Conservation (phyloP, 2,329 filamentous ascomycete species). For the Hymenoscyphus salicellus region DNA sequence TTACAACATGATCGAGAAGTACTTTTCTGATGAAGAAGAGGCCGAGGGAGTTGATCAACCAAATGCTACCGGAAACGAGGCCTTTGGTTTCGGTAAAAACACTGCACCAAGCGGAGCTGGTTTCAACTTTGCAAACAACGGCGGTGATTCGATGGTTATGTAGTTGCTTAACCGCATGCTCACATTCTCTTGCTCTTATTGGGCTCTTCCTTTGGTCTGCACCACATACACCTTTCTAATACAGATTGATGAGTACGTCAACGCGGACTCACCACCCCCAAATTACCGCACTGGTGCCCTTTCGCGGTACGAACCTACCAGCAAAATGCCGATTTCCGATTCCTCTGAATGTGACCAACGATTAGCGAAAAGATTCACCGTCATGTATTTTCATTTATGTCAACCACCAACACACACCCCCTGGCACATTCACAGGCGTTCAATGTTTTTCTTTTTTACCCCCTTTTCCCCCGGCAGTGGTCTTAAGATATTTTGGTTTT, state of each 20-base stretch:
- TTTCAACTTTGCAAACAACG: conserved; percentile 89
- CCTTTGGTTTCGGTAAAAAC: conserved; percentile 76
- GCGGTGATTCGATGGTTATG: conserved; percentile 72
- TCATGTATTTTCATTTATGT: conserved; percentile 37
- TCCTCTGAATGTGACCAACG: conserved; percentile 35
- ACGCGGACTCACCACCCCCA: conserved; percentile 12
- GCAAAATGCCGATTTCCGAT: conserved; percentile 23
- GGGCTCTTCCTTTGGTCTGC: conserved; percentile 18
- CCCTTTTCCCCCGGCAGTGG: conserved; percentile 21
- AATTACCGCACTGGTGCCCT: conserved; percentile 12
- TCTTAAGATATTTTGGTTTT: conserved; percentile 21
- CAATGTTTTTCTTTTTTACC: neutral
- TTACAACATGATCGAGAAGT: conserved; percentile 99
- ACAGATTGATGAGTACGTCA: conserved; percentile 27
- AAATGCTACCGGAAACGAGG: conserved; percentile 58
- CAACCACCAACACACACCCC: conserved; percentile 19
- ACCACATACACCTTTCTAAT: conserved; percentile 31
- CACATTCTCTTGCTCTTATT: conserved; percentile 20
- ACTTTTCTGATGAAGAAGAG: conserved; percentile 98
- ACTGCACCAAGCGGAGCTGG: conserved; percentile 69
- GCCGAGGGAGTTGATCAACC: conserved; percentile 66
- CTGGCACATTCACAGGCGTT: conserved; percentile 35
- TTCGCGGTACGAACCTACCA: conserved; percentile 1
- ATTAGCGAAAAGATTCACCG: conserved; percentile 39
- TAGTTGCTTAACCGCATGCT: conserved; percentile 38